Conservation (phyloP, 345 rosid genomes). For the Eucalyptus marginata region DNA sequence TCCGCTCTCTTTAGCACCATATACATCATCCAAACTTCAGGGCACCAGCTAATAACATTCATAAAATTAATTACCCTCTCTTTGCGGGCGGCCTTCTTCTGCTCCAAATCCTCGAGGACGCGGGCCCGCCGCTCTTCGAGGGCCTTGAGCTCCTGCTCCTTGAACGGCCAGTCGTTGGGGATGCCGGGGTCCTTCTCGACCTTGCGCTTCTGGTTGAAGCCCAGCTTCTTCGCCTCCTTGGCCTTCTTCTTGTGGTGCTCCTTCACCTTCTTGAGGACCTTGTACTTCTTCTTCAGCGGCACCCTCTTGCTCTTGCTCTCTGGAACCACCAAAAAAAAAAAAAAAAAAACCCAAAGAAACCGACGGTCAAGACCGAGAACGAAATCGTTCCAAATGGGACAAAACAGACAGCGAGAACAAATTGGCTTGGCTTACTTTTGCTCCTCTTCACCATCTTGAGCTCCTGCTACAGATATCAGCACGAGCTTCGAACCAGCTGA, state of each 20-base stretch:
- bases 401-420: neutral
- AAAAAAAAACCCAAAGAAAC: neutral
- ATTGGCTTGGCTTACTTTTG: constrained; percentile 45
- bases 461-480: neutral
- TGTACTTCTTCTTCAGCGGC: constrained; percentile 68
- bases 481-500: neutral
- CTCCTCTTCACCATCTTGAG: constrained; percentile 67
- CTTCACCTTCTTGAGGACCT: constrained; percentile 81
- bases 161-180: constrained; percentile 97
- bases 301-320: constrained; percentile 97
- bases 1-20: neutral
- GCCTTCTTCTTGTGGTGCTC: constrained; percentile 96
- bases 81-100: constrained; percentile 78
- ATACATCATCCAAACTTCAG: neutral
- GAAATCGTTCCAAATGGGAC: neutral
- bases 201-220: constrained; percentile 34
- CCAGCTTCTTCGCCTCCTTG: constrained; percentile 84
- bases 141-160: constrained; percentile 95
- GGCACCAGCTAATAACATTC: neutral
- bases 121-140: constrained; percentile 86
- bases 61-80: constrained; percentile 55
- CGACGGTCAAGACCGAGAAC: neutral
- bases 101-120: constrained; percentile 75
- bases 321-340: neutral
- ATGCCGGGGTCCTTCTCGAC: constrained; percentile 96